Conservation (phyloP, 225 moss, liverwort and hornwort genomes). For the Anthoceros angustus region DNA sequence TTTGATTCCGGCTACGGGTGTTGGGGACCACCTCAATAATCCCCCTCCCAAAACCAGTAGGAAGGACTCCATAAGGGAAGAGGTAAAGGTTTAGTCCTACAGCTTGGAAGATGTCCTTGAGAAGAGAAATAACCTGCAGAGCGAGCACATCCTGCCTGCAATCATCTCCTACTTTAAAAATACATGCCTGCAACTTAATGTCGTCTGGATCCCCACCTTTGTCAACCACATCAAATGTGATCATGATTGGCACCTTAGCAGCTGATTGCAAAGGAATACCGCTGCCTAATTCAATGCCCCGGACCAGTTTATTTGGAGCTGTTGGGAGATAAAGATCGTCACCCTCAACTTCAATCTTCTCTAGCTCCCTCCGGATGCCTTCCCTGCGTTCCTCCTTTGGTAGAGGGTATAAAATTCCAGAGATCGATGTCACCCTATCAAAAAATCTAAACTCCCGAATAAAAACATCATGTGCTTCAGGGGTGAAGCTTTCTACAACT, state of each 20-base stretch:
- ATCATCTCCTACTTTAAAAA: conserved; percentile 97
- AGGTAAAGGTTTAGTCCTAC: conserved; percentile 70
- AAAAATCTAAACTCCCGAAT: conserved; percentile 63
- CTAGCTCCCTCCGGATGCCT: conserved; percentile 71
- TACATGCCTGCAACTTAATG: conserved; percentile 53
- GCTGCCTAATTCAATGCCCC: conserved; percentile 70
- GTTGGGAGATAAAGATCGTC: conserved; percentile 67
- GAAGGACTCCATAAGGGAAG: conserved; percentile 86
- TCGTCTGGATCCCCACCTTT: conserved; percentile 45
- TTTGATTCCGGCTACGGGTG: conserved; percentile 65
- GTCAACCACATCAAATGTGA: conserved; percentile 75
- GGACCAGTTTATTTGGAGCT: conserved; percentile 57
- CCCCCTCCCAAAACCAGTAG: conserved; percentile 78
- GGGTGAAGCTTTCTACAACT: conserved; percentile 63
- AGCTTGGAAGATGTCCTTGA: conserved; percentile 57
- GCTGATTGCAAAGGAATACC: conserved; percentile 83
- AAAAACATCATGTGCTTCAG: conserved; percentile 44
- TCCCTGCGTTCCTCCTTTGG: conserved; percentile 62
- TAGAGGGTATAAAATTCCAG: conserved; percentile 56
- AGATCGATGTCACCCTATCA: conserved; percentile 76
- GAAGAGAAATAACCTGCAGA: conserved; percentile 66
- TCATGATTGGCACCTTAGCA: conserved; percentile 92
- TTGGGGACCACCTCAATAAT: conserved; percentile 86
- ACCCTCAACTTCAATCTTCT: conserved; percentile 72
- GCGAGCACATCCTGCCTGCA: conserved; percentile 85